Evolutionary conservation across 2,329 filamentous ascomycete genomes (phyloP).

Genomic region (Trichoderma atroviride): DNA sequence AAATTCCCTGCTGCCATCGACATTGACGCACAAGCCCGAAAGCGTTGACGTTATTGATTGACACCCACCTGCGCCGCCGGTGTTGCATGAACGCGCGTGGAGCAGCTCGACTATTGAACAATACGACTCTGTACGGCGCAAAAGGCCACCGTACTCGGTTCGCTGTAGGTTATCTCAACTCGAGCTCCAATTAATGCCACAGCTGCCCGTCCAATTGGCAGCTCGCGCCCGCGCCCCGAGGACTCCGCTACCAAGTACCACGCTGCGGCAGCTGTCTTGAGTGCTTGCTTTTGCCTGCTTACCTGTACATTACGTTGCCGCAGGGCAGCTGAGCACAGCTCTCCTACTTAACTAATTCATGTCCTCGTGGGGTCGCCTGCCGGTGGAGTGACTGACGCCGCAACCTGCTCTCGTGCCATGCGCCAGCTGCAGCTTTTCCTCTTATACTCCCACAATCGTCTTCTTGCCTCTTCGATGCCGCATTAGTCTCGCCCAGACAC

Average conservation of each 20-base stretch:
- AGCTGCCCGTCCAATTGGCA: neutral
- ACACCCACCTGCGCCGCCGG: constrained; percentile 13
- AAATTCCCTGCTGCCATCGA: constrained; percentile 6
- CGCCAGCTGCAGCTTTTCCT: neutral
- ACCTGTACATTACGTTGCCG: neutral
- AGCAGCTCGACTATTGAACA: constrained; percentile 9
- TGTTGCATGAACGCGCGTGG: constrained; percentile 20
- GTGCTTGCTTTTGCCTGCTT: neutral
- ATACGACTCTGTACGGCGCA: constrained; percentile 1
- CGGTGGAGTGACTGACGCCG: constrained; percentile 21
- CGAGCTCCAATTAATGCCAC: neutral
- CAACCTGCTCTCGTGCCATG: neutral
- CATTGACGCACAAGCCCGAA: constrained; percentile 19
- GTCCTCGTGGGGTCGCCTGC: constrained; percentile 18
- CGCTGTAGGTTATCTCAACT: neutral
- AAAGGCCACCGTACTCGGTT: neutral
- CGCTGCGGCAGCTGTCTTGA: constrained; percentile 9
- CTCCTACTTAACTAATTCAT: neutral
- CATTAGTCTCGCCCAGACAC: neutral
- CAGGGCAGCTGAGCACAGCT: neutral
- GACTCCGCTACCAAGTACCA: neutral
- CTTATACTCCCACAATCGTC: neutral
- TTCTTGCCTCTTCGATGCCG: neutral
- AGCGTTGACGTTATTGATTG: neutral
- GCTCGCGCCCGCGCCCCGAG: constrained; percentile 9